Base-by-base conservation (phyloP, 2,329 filamentous ascomycete species). In the Clonostachys rhizophaga region DNA sequence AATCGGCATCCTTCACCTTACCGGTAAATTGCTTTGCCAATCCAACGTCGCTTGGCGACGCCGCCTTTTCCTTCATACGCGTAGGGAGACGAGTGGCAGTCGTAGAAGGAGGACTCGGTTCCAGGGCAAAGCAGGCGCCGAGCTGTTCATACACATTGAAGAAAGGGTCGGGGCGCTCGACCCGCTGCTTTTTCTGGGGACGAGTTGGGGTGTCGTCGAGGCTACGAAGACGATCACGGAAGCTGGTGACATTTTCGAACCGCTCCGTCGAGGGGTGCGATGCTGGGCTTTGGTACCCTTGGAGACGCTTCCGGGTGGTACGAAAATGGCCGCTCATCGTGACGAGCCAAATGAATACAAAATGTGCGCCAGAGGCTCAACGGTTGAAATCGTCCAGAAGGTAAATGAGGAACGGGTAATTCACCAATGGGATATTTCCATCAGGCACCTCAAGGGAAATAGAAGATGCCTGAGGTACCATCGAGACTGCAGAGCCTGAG, bases 181-280 rank as follows among this genome's bases (percentile, higher is more conserved):
- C 13, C 16, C 14, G 44, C 24, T 30, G 24, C 24, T 30, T 30
- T 30, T 30, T 30, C 24, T 9, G 24, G 24, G 24, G 24, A 10
- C 24, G 24, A 30, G 9, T 30, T 30, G 24, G 24, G 24, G 24
- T 30, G 24, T 30, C 24, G 11, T n/a, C 18, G 11, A 34, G 17
- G 34, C 45, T 47, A 14, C 36, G 45, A 16, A 47, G 45, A 30
- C 45, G 45, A 10, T 14, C 40, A 6, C 45, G 45, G 17, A 47
- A 47, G 34, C 24, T 41, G 20, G 30, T 24, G 40, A 7, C 17
- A 14, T 35, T 14, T 8, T 18, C 8, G 6, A 20, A n/a, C 14
- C 14, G 30, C 13, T 47, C 34, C 16, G 16, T 36, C 14, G 40
- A 42, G 16, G 34, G 12, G 8, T 12, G 30, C 3, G 40, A 34